Evolutionary conservation across 2,329 filamentous ascomycete genomes (phyloP).

Genomic region (Fusarium sp.): DNA sequence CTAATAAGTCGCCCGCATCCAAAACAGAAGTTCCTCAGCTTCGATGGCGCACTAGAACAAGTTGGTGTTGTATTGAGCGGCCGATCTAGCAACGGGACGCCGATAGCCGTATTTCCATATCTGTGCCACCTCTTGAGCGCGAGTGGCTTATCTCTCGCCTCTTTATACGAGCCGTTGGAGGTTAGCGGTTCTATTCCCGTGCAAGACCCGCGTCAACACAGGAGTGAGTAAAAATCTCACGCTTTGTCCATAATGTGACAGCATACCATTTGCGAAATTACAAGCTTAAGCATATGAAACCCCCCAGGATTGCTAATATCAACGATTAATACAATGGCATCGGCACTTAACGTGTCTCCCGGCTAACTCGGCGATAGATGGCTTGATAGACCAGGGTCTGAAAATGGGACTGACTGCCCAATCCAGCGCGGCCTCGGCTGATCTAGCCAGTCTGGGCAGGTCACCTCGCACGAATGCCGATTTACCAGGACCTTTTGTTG

Average conservation of each 20-base stretch:
- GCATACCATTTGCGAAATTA: background rate
- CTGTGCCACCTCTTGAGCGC: background rate
- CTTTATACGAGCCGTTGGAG: background rate
- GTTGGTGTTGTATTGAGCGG: background rate
- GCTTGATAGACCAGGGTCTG: background rate
- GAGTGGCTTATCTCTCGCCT: background rate
- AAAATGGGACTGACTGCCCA: background rate
- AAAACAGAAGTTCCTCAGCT: constrained; percentile 14
- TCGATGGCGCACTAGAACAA: background rate
- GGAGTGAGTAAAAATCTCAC: background rate
- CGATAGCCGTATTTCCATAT: background rate
- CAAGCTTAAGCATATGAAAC: background rate
- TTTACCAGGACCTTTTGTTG: constrained; percentile 11
- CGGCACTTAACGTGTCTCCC: background rate
- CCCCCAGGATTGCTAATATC: background rate
- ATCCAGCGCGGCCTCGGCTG: background rate
- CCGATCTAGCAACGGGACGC: background rate
- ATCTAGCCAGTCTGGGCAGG: constrained; percentile 9
- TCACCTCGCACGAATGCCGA: background rate
- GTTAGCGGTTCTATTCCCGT: background rate
- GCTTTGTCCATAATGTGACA: background rate
- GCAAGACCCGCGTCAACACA: background rate
- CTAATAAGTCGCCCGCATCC: background rate
- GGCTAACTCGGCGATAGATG: constrained; percentile 18
- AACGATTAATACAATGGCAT: background rate